These are phyloP conservation scores for Crithidia mellificae DNA, from an alignment of 208 protist species.

Conservation along the genomic window DNA sequence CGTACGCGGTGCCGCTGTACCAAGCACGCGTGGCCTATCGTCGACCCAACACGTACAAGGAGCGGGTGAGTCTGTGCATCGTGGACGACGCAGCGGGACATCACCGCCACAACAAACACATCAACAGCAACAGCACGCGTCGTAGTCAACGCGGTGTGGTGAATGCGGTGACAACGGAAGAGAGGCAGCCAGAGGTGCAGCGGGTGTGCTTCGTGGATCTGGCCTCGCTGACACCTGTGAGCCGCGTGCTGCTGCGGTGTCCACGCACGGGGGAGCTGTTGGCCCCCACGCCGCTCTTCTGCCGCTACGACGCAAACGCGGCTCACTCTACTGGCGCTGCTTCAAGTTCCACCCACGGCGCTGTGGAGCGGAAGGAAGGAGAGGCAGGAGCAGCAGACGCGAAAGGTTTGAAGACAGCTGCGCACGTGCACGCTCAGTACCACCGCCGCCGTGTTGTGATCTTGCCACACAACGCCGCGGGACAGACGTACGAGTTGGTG, in stretches of 20 bases:
- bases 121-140: too few species aligned
- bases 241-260: conserved; percentile 19
- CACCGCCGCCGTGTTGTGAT: conserved; percentile 27
- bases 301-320: conserved; percentile 4
- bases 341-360: background rate
- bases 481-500: conserved; percentile 20
- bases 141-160: too few species aligned
- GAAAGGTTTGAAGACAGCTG: background rate
- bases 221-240: background rate
- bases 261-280: conserved; percentile 13
- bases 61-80: conserved; percentile 18
- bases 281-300: conserved; percentile 17
- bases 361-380: background rate
- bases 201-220: conserved; percentile 27
- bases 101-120: background rate
- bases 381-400: background rate
- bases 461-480: conserved; percentile 14
- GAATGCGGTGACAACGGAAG: background rate
- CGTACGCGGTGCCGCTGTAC: conserved; percentile 18
- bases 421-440: conserved; percentile 16
- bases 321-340: background rate
- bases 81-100: conserved; percentile 9
- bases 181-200: background rate
- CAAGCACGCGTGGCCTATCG: conserved; percentile 16
- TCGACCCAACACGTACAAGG: conserved; percentile 29